Evolutionary conservation across 352 stramenopile genomes (phyloP).

Genomic region (Phytophthora sp.): DNA sequence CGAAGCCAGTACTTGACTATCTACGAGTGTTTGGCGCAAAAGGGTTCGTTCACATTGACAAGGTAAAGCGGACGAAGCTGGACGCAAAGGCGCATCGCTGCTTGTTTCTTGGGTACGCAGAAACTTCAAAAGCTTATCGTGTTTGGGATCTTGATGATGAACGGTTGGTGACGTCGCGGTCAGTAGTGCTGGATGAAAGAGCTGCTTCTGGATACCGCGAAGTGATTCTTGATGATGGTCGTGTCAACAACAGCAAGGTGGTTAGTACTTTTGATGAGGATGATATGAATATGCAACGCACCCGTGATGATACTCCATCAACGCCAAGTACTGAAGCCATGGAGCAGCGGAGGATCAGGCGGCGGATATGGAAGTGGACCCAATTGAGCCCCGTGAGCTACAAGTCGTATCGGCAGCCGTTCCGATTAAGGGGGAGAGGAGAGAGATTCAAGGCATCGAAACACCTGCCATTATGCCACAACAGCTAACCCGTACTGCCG

Average conservation of each 20-base stretch:
- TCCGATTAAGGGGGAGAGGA: background rate
- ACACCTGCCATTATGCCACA: too few species aligned
- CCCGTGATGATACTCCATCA: background rate
- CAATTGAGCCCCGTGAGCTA: too few species aligned
- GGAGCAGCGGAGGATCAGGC: background rate
- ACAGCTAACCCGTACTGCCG: too few species aligned
- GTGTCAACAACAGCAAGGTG: background rate
- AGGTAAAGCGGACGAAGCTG: conserved; percentile 20
- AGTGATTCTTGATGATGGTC: background rate
- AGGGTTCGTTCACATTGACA: conserved; percentile 19
- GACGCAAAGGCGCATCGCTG: conserved; percentile 17
- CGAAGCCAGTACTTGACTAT: conserved; percentile 15
- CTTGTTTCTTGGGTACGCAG: conserved; percentile 18
- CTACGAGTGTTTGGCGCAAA: conserved; percentile 25
- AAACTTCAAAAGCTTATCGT: conserved; percentile 14
- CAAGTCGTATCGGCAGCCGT: background rate
- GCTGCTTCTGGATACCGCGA: background rate
- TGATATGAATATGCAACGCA: background rate
- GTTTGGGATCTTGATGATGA: conserved; percentile 5
- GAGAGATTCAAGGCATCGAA: too few species aligned
- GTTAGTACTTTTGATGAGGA: background rate
- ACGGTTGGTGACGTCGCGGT: background rate
- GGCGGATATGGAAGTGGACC: background rate
- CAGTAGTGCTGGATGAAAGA: background rate
- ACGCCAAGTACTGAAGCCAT: background rate